Conservation (phyloP, 306 rosid species). For the Heteromeles arbutifolia region DNA sequence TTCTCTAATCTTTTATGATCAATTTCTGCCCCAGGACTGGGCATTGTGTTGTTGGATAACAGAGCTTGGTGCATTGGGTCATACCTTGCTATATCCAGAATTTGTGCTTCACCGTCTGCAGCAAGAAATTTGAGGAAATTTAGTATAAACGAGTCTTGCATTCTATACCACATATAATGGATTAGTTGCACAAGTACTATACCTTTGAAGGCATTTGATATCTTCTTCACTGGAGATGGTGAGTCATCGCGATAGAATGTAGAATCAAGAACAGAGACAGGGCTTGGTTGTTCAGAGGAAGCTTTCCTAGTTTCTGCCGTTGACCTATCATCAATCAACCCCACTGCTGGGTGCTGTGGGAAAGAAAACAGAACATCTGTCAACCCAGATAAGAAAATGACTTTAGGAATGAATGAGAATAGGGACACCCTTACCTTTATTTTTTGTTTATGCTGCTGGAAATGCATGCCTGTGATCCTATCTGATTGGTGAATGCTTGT, state of each 20-base stretch:
- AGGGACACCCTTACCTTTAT: constrained; percentile 36
- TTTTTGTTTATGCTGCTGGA: constrained; percentile 26
- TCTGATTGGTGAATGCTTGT: constrained; percentile 30
- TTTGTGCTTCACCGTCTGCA: constrained; percentile 42
- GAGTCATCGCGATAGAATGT: constrained; percentile 80
- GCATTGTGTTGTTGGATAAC: constrained; percentile 23
- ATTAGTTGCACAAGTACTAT: constrained; percentile 21
- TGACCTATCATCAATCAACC: constrained; percentile 25
- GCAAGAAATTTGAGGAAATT: constrained; percentile 27
- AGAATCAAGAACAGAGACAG: constrained; percentile 87
- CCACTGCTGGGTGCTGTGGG: constrained; percentile 39
- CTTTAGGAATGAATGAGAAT: constrained; percentile 5
- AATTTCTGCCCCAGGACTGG: constrained; percentile 30
- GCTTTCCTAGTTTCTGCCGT: constrained; percentile 32
- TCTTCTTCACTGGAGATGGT: constrained; percentile 85
- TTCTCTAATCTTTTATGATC: constrained; percentile 28
- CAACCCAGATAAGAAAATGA: constrained; percentile 7
- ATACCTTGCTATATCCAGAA: constrained; percentile 35
- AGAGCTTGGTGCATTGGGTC: constrained; percentile 25
- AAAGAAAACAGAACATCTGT: constrained; percentile 16
- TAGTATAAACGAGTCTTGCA: not conserved
- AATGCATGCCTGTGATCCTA: constrained; percentile 15
- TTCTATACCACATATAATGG: not conserved
- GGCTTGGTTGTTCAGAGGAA: constrained; percentile 76
- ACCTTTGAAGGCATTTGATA: constrained; percentile 50